These are phyloP conservation scores for Metschnikowia continentalis DNA, from an alignment of 805 yeast genomes.

Conservation along the genomic window DNA sequence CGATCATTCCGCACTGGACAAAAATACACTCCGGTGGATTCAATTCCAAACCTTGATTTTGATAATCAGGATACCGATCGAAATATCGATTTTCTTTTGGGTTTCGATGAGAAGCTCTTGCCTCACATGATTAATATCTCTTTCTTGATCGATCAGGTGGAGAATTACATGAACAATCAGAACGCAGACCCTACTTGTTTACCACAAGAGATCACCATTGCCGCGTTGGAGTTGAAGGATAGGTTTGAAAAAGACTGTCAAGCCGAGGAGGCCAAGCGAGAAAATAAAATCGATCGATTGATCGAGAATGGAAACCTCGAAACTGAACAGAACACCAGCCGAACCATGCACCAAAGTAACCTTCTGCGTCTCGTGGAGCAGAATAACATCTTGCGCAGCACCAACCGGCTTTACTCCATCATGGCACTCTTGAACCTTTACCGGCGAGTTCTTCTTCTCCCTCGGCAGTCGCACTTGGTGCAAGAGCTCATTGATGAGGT, in stretches of 20 bases:
- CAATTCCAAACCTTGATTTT: slow-evolving; percentile 15
- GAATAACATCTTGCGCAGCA: slow-evolving; percentile 37
- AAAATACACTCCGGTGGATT: slow-evolving; percentile 20
- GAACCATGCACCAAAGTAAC: slow-evolving; percentile 4
- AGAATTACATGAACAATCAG: slow-evolving; percentile 14
- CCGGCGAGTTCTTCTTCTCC: slow-evolving; percentile 49
- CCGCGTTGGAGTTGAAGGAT: slow-evolving; percentile 34
- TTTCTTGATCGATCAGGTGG: slow-evolving; percentile 27
- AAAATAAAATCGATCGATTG: slow-evolving; percentile 11
- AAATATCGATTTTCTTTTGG: slow-evolving; percentile 59
- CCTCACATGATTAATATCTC: slow-evolving; percentile 53
- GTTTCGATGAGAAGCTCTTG: slow-evolving; percentile 61
- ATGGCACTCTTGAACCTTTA: slow-evolving; percentile 55
- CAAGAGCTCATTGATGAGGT: slow-evolving; percentile 45
- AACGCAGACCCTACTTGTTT: slow-evolving; percentile 18
- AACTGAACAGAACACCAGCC: background rate
- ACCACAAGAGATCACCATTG: slow-evolving; percentile 22
- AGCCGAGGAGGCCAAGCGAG: slow-evolving; percentile 14
- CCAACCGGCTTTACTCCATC: slow-evolving; percentile 50
- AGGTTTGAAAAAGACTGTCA: slow-evolving; percentile 11
- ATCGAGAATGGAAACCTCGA: slow-evolving; percentile 11
- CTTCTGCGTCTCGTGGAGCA: slow-evolving; percentile 24
- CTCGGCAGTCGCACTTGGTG: slow-evolving; percentile 42
- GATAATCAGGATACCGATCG: slow-evolving; percentile 22
- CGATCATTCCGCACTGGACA: slow-evolving; percentile 18